A percentile compares a stretch with the other conserved stretches of the same genome.
These are phyloP conservation scores for Punica granatum DNA, from an alignment of 345 rosid species.

Conservation along the genomic window DNA sequence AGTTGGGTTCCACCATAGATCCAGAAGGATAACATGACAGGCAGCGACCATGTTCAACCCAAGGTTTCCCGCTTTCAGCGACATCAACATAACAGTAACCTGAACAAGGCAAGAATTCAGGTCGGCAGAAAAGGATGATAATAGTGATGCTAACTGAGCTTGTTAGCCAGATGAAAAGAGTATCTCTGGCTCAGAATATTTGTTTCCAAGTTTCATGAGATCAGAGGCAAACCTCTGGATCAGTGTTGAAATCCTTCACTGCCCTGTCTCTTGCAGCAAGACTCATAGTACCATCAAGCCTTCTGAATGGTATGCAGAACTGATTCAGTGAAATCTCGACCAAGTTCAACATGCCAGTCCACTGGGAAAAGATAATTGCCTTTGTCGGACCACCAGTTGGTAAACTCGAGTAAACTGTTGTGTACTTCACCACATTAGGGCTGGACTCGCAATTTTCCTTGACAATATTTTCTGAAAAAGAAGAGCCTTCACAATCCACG, in stretches of 20 bases:
- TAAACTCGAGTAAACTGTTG: constrained; percentile 25
- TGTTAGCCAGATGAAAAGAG: background rate
- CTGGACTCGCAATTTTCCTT: constrained; percentile 15
- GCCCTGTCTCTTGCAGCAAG: constrained; percentile 72
- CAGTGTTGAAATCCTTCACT: constrained; percentile 70
- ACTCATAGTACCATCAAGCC: constrained; percentile 90
- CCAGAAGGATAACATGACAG: constrained; percentile 85
- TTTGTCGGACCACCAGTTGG: constrained; percentile 46
- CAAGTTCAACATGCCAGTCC: constrained; percentile 91
- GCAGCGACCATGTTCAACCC: constrained; percentile 99
- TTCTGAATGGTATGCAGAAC: constrained; percentile 50
- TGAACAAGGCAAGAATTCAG: constrained; percentile 24
- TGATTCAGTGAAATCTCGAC: constrained; percentile 50
- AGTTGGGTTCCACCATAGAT: constrained; percentile 99
- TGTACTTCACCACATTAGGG: constrained; percentile 28
- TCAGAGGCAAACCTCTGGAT: constrained; percentile 48
- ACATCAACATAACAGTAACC: constrained; percentile 90
- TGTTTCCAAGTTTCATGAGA: background rate
- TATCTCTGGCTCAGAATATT: background rate
- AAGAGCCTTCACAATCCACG: constrained; percentile 18
- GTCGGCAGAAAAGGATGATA: background rate
- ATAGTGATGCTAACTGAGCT: background rate
- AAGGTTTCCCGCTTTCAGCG: constrained; percentile 91
- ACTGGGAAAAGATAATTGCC: constrained; percentile 84
- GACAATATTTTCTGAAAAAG: constrained; percentile 16